Base-by-base conservation (phyloP, 2,329 filamentous ascomycete genomes). In the Cladosporium sphaerospermum region DNA sequence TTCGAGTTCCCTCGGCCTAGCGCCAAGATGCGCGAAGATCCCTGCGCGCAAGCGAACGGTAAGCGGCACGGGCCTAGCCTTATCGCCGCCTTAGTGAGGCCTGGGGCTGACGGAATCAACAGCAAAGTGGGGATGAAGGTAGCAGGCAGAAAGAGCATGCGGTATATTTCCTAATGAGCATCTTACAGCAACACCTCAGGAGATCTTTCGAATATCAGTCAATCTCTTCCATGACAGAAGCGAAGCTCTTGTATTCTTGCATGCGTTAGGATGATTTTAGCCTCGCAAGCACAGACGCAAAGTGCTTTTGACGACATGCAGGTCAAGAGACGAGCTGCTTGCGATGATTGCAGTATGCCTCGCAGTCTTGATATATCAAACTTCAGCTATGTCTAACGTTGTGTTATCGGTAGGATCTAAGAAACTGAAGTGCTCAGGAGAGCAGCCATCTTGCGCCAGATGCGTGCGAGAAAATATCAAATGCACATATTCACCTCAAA, bases 401-500 rank as follows among this genome's bases (percentile, higher is more conserved):
- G 44, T 37, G 8, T 7, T 14, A 18, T 37, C 13, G 18, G 55
- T 49, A 77, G 74, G 75, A 49, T 65, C 64, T 13, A 71, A 74
- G 55, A 78, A 78, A 60, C 59, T 78, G 42, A 77, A 76, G 62
- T 78, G 76, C 61, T 70, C 70, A 1, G 71, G 74, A 28, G 67
- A 72, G 14, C 61, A 60, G n/a, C 72, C 72, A 23, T 23, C 50
- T 23, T 78, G 76, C 57, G 60, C 60, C 14, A 65, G 76, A 48
- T 78, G 76, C 56, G 56, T 57, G 14, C 60, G 62, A 39, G 74
- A 77, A 45, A 58, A 57, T 3, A 67, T 76, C 11, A 45, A 46
- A 13, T 78, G 76, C 59, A 50, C 72, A 23, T 78, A 77, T 60
- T 76, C 73, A 19, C 63, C 64, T 2, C 73, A 74, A 49, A 77